Evolutionary conservation across 1,284 basidiomycete genomes (phyloP).

Genomic region (Heimioporus retisporus): DNA sequence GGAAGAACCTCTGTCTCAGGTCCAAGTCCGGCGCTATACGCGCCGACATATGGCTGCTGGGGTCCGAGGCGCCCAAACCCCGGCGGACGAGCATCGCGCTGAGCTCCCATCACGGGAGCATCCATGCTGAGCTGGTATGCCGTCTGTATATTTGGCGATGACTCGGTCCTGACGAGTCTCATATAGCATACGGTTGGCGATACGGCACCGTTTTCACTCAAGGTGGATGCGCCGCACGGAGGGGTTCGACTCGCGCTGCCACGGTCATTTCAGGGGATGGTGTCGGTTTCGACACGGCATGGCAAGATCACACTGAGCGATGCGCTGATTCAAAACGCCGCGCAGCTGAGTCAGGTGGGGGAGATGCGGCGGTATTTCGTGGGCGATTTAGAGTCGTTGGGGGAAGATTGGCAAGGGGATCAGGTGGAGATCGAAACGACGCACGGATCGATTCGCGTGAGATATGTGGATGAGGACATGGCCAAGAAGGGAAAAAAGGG

Average conservation of each 20-base stretch:
- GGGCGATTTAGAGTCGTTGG: constrained; percentile 29
- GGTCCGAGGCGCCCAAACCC: background rate
- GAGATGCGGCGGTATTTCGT: constrained; percentile 30
- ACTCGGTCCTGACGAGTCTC: too few relatives aligned
- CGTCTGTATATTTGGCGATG: background rate
- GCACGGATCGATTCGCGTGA: constrained; percentile 30
- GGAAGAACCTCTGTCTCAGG: constrained; percentile 47
- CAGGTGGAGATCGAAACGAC: constrained; percentile 23
- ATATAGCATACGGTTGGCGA: constrained; percentile 22
- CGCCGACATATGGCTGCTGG: constrained; percentile 43
- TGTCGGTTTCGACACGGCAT: constrained; percentile 29
- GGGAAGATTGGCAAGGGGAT: constrained; percentile 34
- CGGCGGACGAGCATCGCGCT: constrained; percentile 28
- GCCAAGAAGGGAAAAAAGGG: constrained; percentile 12
- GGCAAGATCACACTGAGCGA: constrained; percentile 28
- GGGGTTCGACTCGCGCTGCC: constrained; percentile 29
- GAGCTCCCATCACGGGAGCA: constrained; percentile 18
- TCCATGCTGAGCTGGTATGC: constrained; percentile 26
- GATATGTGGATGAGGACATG: constrained; percentile 30
- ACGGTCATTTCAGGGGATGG: constrained; percentile 32
- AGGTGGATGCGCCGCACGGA: constrained; percentile 19
- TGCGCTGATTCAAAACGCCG: constrained; percentile 18
- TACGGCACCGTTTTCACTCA: constrained; percentile 24
- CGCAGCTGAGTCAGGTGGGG: constrained; percentile 31
- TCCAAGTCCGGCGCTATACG: constrained; percentile 42